Conservation (phyloP, 148 eudicot genomes). For the Hydrangea macrophylla region DNA sequence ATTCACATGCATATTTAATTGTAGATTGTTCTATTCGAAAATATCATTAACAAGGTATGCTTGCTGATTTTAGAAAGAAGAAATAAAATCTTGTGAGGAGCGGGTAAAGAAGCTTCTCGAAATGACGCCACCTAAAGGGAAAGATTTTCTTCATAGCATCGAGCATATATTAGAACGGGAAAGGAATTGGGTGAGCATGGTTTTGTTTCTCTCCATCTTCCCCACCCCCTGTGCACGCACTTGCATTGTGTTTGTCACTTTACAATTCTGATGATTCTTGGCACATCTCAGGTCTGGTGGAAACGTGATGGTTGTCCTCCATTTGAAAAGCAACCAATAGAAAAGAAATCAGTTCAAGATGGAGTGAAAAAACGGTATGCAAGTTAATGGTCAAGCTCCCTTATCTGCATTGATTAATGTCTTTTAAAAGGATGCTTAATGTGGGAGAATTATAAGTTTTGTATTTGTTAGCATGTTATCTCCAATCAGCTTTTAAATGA, state of each 20-base stretch:
- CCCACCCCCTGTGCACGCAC: neutral
- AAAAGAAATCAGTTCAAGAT: constrained; percentile 67
- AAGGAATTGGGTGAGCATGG: constrained; percentile 78
- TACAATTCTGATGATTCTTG: neutral
- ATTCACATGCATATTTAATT: neutral
- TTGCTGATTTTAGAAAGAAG: constrained; percentile 65
- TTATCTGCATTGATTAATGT: neutral
- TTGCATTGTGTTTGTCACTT: neutral
- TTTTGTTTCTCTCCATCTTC: constrained; percentile 6
- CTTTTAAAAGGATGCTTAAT: neutral
- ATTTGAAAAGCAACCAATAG: constrained; percentile 75
- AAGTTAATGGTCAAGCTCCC: neutral
- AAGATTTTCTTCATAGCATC: constrained; percentile 71
- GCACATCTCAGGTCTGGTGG: constrained; percentile 85
- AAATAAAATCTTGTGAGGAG: constrained; percentile 73
- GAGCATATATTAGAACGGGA: constrained; percentile 96
- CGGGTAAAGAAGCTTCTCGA: constrained; percentile 89
- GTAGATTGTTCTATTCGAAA: neutral
- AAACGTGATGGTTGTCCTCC: constrained; percentile 97
- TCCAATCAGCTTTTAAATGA: neutral
- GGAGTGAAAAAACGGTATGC: constrained; percentile 76
- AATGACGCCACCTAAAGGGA: constrained; percentile 89
- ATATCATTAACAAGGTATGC: neutral
- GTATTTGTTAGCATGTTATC: neutral
- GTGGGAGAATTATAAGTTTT: neutral